Conservation (phyloP, 2,329 filamentous ascomycete species). For the Dactylellina cionopaga region DNA sequence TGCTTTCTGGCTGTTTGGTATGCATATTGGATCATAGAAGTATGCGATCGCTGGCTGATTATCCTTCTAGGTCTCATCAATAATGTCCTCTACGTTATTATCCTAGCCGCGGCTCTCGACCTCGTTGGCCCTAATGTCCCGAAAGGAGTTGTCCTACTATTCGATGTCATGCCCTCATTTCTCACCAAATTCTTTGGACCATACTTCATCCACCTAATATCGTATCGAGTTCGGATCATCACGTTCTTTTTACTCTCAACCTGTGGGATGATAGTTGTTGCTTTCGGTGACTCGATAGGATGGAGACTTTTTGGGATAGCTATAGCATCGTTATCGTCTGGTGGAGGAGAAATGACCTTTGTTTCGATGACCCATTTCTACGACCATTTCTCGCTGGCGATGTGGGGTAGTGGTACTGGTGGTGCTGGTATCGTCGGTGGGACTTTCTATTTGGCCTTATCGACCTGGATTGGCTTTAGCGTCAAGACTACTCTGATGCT, state of each 20-base stretch:
- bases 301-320: constrained; percentile 84
- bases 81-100: constrained; percentile 97
- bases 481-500: constrained; percentile 79
- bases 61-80: constrained; percentile 79
- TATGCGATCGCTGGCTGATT: constrained; percentile 19
- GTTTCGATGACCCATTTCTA: constrained; percentile 93
- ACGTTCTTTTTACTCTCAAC: constrained; percentile 79
- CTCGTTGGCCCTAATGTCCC: constrained; percentile 87
- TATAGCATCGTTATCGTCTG: constrained; percentile 84
- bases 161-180: constrained; percentile 91
- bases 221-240: constrained; percentile 79
- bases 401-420: constrained; percentile 92
- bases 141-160: constrained; percentile 90
- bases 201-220: constrained; percentile 89
- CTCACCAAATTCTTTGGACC: constrained; percentile 86
- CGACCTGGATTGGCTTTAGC: constrained; percentile 78
- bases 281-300: constrained; percentile 76
- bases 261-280: constrained; percentile 88
- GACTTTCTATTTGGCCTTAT: constrained; percentile 85
- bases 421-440: constrained; percentile 88
- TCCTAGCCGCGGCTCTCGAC: constrained; percentile 93
- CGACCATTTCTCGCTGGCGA: constrained; percentile 82
- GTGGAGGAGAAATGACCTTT: constrained; percentile 89
- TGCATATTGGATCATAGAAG: constrained; percentile 51
- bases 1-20: constrained; percentile 96